Percentiles rank a stretch among this genome's conserved stretches.
Conservation (phyloP, 1,284 basidiomycete genomes). For the Trichosporon sp. region DNA sequence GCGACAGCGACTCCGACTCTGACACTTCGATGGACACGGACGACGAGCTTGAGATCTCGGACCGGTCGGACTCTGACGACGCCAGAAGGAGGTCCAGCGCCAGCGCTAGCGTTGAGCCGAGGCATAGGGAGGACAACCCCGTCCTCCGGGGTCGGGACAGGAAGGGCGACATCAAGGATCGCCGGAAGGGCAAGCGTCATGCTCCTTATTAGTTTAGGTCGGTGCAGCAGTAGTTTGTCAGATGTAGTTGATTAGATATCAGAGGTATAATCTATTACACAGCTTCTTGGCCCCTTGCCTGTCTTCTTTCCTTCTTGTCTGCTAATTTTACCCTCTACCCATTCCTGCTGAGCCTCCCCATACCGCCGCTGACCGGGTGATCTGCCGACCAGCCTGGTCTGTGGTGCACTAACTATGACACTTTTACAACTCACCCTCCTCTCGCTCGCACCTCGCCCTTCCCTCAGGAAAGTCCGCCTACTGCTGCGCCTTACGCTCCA, state of each 20-base stretch:
- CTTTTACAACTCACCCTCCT: neutral
- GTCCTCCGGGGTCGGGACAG: constrained; percentile 2
- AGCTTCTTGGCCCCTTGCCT: neutral
- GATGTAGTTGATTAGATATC: neutral
- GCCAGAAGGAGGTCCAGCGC: neutral
- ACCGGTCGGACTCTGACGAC: constrained; percentile 37
- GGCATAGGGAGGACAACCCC: constrained; percentile 4
- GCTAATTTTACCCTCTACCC: too few relatives aligned
- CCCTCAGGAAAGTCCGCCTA: too few relatives aligned
- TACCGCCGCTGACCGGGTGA: too few relatives aligned
- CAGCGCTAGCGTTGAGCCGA: neutral
- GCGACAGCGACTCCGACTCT: constrained; percentile 32
- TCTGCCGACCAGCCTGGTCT: neutral
- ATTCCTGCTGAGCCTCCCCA: too few relatives aligned
- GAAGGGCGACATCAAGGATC: neutral
- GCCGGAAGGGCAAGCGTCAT: constrained; percentile 12
- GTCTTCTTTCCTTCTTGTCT: too few relatives aligned
- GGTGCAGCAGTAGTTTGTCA: too few relatives aligned
- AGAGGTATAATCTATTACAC: neutral
- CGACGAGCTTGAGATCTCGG: constrained; percentile 17
- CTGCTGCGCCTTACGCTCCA: constrained; percentile 7
- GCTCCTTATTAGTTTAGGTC: constrained; percentile 17
- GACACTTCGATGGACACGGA: constrained; percentile 24
- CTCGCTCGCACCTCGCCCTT: too few relatives aligned
- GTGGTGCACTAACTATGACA: neutral